These are phyloP conservation scores for Cladobotryum mycophilum DNA, from an alignment of 2,329 filamentous ascomycete genomes.

Conservation along the genomic window DNA sequence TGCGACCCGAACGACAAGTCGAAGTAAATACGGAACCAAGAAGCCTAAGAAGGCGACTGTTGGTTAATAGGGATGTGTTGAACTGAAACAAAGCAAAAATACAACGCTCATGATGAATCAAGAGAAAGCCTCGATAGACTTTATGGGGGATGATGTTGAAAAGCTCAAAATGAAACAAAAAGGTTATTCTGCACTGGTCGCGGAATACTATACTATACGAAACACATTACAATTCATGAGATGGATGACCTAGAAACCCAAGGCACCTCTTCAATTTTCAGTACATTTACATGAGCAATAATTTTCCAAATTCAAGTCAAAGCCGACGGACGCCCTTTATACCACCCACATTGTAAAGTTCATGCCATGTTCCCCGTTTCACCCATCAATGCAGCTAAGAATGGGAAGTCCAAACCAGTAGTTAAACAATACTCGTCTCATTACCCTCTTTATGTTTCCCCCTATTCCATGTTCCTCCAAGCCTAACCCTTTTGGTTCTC, in stretches of 20 bases:
- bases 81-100: neutral
- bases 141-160: slow-evolving; percentile 1
- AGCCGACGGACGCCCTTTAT: slow-evolving; percentile 12
- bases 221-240: neutral
- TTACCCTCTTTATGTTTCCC: neutral
- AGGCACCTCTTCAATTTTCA: slow-evolving; percentile 1
- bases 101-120: too few species aligned
- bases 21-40: slow-evolving; percentile 98
- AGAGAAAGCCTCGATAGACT: too few species aligned
- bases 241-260: neutral
- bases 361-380: neutral
- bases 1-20: slow-evolving; percentile 70
- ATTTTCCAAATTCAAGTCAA: slow-evolving; percentile 11
- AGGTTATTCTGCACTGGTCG: neutral
- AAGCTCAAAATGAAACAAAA: slow-evolving; percentile 2
- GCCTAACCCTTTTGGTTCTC: slow-evolving; percentile 58
- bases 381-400: neutral
- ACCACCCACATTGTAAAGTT: slow-evolving; percentile 6
- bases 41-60: slow-evolving; percentile 81
- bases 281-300: slow-evolving; percentile 12
- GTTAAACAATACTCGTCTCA: neutral
- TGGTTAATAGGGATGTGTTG: slow-evolving; percentile 24
- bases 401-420: neutral
- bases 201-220: slow-evolving; percentile 4
- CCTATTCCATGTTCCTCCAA: neutral